phyloP scores from a whole-genome alignment of 1,139 yeast species.

The Insectozyma bohioensis region DNA sequence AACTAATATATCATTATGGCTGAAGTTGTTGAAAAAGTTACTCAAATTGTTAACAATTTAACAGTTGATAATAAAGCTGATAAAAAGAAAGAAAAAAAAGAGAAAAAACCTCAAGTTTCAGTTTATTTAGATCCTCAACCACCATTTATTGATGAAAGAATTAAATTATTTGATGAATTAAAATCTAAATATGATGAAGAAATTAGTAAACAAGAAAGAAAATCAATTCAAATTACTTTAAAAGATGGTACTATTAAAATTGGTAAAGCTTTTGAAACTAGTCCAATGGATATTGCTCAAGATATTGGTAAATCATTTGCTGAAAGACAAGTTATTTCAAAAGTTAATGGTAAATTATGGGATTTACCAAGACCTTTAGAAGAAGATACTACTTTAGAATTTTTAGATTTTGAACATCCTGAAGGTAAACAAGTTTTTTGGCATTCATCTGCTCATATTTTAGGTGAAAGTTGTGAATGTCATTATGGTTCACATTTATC shows the following conservation, averaged over 20 bases:
- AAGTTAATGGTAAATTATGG: slow-evolving; percentile 89
- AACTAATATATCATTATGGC: slow-evolving; percentile 2
- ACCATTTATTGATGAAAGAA: slow-evolving; percentile 74
- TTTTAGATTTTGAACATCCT: slow-evolving; percentile 64
- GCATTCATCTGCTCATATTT: slow-evolving; percentile 98
- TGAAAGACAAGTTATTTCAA: slow-evolving; percentile 88
- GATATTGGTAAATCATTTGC: slow-evolving; percentile 78
- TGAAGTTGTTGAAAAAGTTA: slow-evolving; percentile 8
- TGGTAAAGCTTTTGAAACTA: slow-evolving; percentile 85
- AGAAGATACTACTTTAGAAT: slow-evolving; percentile 66
- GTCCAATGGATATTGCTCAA: slow-evolving; percentile 84
- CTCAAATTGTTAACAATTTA: slow-evolving; percentile 3
- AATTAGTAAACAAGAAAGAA: slow-evolving; percentile 57
- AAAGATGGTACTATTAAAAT: slow-evolving; percentile 81
- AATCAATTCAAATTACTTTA: slow-evolving; percentile 72
- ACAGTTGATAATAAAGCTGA: slow-evolving; percentile 1
- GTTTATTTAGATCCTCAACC: slow-evolving; percentile 75
- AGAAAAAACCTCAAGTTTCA: slow-evolving; percentile 15
- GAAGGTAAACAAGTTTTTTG: slow-evolving; percentile 97
- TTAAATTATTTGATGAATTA: slow-evolving; percentile 75
- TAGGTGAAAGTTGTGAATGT: slow-evolving; percentile 98
- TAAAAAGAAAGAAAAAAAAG: not conserved
- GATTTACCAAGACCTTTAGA: slow-evolving; percentile 95
- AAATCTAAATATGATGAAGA: slow-evolving; percentile 76
- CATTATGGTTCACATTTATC: slow-evolving; percentile 89